Conservation (phyloP, 176 grass and related monocot genomes). For the Aegilops bicornis region DNA sequence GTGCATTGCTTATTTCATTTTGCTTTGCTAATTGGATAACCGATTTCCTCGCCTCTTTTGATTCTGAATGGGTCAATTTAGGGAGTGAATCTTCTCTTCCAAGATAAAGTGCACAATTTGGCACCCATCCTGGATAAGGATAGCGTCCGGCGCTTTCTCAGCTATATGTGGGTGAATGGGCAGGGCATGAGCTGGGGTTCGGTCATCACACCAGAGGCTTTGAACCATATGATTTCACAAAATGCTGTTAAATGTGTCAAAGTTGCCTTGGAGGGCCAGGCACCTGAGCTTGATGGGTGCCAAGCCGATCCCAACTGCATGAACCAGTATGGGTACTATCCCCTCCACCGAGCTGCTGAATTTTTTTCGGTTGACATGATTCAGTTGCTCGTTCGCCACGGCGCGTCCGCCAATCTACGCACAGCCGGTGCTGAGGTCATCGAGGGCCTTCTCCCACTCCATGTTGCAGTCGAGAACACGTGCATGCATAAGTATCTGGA, state of each 20-base stretch:
- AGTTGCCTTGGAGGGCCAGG: slow-evolving; percentile 1
- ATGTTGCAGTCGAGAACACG: slow-evolving; percentile 29
- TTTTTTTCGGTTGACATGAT: slow-evolving; percentile 31
- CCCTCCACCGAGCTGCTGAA: slow-evolving; percentile 27
- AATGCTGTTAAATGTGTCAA: background rate
- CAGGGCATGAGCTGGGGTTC: background rate
- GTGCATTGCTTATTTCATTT: background rate
- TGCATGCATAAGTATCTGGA: slow-evolving; percentile 39
- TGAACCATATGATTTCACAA: background rate
- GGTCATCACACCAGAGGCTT: background rate
- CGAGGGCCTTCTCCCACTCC: slow-evolving; percentile 28
- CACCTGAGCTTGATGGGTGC: background rate
- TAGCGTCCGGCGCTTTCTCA: background rate
- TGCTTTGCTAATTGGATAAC: background rate
- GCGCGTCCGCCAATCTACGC: slow-evolving; percentile 22
- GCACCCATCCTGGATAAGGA: background rate
- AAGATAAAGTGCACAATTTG: background rate
- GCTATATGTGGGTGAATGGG: background rate
- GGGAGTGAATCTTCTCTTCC: background rate
- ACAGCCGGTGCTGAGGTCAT: background rate
- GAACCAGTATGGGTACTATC: slow-evolving; percentile 17
- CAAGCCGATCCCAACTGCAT: slow-evolving; percentile 23
- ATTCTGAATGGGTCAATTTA: background rate
- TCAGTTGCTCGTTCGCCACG: slow-evolving; percentile 10
- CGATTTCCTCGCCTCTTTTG: background rate